phyloP scores from a whole-genome alignment of 306 rosid genomes.

The Mimosa bimucronata region DNA sequence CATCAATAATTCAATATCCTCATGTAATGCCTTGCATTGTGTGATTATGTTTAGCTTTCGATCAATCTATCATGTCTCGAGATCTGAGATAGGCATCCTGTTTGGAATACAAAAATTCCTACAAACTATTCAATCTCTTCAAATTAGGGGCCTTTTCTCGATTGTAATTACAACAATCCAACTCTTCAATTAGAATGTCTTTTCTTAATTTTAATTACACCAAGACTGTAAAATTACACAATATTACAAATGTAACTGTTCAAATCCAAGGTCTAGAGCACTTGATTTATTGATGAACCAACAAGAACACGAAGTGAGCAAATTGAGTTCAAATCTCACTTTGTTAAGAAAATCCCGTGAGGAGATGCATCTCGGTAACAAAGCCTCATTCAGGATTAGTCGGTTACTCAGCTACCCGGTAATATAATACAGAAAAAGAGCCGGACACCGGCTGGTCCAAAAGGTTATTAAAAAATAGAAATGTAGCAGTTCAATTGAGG shows the following conservation, averaged over 20 bases:
- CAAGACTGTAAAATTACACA: background rate
- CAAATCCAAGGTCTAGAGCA: background rate
- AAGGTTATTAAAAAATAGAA: no score
- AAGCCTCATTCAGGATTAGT: no score
- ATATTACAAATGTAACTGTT: slow-evolving; percentile 10
- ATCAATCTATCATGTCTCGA: background rate
- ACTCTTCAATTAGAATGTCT: background rate
- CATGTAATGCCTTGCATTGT: background rate
- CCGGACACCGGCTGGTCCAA: no score
- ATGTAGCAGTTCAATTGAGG: slow-evolving; percentile 31
- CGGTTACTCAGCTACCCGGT: no score
- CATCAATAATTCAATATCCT: no score
- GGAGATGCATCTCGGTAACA: no score
- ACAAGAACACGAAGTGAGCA: no score
- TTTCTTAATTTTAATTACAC: background rate
- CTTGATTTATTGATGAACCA: no score
- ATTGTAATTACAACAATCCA: background rate
- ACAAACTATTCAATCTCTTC: background rate
- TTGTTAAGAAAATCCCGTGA: no score
- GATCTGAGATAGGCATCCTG: background rate
- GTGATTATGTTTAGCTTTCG: background rate
- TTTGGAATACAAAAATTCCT: background rate
- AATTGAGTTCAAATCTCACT: no score
- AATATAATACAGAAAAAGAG: no score
- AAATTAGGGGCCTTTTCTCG: background rate